These are phyloP conservation scores for Pleurotus platypus DNA, from an alignment of 768 basidiomycete genomes.

Conservation along the genomic window DNA sequence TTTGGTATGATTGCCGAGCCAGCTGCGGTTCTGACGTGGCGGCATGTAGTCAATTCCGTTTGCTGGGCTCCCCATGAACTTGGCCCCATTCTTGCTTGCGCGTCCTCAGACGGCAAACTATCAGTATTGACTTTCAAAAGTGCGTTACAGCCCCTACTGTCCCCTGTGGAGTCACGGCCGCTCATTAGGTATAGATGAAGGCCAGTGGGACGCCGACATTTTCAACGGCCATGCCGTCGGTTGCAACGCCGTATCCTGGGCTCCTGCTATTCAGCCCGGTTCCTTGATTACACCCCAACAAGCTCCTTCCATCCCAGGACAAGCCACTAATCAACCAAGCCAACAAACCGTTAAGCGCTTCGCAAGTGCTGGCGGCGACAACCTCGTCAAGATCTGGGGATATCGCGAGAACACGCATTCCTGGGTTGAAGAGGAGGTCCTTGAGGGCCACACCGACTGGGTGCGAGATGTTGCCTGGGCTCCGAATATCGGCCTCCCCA, in stretches of 20 bases:
- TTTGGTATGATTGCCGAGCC: conserved; percentile 5
- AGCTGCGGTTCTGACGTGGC: too few species aligned
- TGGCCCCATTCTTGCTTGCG: conserved; percentile 94
- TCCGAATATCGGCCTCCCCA: conserved; percentile 91
- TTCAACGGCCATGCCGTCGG: conserved; percentile 96
- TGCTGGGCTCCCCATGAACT: conserved; percentile 99
- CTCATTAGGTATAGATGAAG: conserved; percentile 64
- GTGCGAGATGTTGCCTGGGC: conserved; percentile 99
- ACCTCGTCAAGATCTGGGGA: conserved; percentile 91
- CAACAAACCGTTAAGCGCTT: conserved; percentile 81
- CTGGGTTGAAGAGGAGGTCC: conserved; percentile 87
- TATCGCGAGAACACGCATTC: conserved; percentile 84
- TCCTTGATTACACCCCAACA: conserved; percentile 75
- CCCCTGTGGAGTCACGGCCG: not conserved
- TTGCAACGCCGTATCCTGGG: conserved; percentile 98
- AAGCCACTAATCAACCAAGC: conserved; percentile 29
- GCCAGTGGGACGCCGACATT: conserved; percentile 92
- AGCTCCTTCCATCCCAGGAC: conserved; percentile 41
- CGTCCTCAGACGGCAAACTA: conserved; percentile 94
- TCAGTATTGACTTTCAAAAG: conserved; percentile 97
- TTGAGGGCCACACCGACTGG: conserved; percentile 96
- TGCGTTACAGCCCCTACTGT: conserved; percentile 29
- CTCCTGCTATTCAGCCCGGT: conserved; percentile 84
- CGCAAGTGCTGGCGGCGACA: conserved; percentile 94
- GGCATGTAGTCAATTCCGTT: conserved; percentile 81